Base-by-base conservation (phyloP, 306 rosid genomes). In the Cicer chorassanicum region DNA sequence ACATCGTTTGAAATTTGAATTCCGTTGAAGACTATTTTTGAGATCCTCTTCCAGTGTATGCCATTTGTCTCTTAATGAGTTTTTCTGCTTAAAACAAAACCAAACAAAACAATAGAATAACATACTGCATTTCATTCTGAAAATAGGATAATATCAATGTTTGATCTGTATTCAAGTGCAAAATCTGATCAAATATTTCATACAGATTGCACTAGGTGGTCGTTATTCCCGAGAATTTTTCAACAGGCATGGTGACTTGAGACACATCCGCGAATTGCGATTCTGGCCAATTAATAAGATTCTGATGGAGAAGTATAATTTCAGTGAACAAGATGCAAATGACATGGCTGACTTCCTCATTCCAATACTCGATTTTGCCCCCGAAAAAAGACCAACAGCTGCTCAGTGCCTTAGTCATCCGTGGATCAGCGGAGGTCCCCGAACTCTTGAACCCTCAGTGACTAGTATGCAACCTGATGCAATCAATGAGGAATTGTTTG, bases 221-320 rank as follows among this genome's bases (percentile, higher is more conserved):
- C 87, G 92, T 62, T 92, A 88, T 80, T 92, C 97, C 56, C 89
- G 86, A 24, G 93, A 90, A 63, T 90, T 84, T 82, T 90, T 92
- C 73, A 88, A 90, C 49, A 86, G 91, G 83, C 70, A 87, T 4
- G 93, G 96, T 12, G 96, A 92, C 65, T 74, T 90, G 67, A 83
- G 88, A 86, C 97, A 92, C 85, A 90, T 92, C 55, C 89, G 89
- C 12, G 83, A 87, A 54, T 80, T 92, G 72, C 89, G 92, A 5
- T 92, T 87, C 82, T 92, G 97, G 97, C 92, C 96, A 13, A 67
- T 90, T 59, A 83, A 73, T 59, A 92, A 90, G 86, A 91, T 92
- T 76, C 86, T 92, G 6, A 14, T 50, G 44, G 96, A 92, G 77
- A 92, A 92, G 86, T 92, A 92, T 15, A 88, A 81, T 46, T 90